A percentile compares a stretch with the other conserved stretches of the same genome.
These are phyloP conservation scores for Debaryomycetaceae sp. DNA, from an alignment of 1,139 yeast genomes.

Conservation along the genomic window DNA sequence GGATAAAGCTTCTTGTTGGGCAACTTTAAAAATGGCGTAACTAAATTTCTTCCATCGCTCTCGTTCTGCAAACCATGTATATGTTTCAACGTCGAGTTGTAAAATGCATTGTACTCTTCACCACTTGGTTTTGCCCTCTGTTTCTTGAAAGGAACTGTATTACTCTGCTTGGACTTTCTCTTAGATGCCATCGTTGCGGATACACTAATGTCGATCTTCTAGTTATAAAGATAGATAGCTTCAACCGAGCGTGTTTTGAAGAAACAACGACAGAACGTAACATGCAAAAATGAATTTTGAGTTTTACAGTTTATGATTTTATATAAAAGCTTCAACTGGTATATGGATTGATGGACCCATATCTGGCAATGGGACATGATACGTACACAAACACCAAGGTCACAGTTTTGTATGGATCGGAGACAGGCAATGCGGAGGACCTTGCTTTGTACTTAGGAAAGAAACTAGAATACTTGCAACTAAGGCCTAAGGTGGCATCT, in stretches of 20 bases:
- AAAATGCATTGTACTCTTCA: conserved; percentile 26
- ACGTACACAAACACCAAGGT: conserved; percentile 17
- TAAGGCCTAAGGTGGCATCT: conserved; percentile 48
- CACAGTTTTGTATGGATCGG: conserved; percentile 81
- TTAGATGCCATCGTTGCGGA: conserved; percentile 21
- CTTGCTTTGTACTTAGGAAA: conserved; percentile 66
- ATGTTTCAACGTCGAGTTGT: conserved; percentile 20
- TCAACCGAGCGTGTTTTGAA: background rate
- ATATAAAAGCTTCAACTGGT: too few species aligned
- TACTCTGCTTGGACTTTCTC: conserved; percentile 21
- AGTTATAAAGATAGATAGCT: background rate
- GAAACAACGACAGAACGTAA: background rate
- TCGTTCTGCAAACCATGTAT: conserved; percentile 29
- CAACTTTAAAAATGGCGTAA: conserved; percentile 58
- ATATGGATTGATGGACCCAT: too few species aligned
- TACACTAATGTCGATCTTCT: background rate
- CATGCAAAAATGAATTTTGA: too few species aligned
- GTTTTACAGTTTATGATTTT: too few species aligned
- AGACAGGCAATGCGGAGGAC: conserved; percentile 90
- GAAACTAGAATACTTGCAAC: conserved; percentile 53
- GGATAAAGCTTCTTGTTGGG: conserved; percentile 79
- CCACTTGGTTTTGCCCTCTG: conserved; percentile 14
- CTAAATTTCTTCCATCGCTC: conserved; percentile 30
- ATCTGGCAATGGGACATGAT: background rate
- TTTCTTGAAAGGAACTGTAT: conserved; percentile 9